Conservation (phyloP, 495 filamentous ascomycete genomes). For the Penicillium samsonianum region DNA sequence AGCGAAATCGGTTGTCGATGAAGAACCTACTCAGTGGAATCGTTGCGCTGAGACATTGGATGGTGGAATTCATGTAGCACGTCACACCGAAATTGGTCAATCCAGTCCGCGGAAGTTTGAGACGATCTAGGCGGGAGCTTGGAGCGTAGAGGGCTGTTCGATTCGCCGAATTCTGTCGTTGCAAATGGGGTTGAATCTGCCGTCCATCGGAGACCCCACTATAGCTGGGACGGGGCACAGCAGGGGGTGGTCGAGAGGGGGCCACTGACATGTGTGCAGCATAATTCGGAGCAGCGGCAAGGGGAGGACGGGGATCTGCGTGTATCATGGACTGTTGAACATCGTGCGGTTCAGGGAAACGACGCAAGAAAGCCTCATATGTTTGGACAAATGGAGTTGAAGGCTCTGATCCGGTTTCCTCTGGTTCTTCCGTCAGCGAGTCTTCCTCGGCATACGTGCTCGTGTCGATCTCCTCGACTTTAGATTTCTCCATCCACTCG, state of each 20-base stretch:
- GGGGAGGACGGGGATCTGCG: slow-evolving; percentile 30
- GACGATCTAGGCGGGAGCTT: slow-evolving; percentile 42
- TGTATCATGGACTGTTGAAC: slow-evolving; percentile 75
- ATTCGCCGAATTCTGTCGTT: slow-evolving; percentile 47
- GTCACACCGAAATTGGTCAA: slow-evolving; percentile 77
- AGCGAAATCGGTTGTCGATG: slow-evolving; percentile 55
- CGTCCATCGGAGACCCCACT: slow-evolving; percentile 78
- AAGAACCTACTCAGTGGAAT: slow-evolving; percentile 71
- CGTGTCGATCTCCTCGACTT: slow-evolving; percentile 53
- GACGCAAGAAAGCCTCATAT: slow-evolving; percentile 78
- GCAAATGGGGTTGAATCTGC: slow-evolving; percentile 53
- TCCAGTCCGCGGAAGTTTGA: slow-evolving; percentile 67
- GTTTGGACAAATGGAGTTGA: slow-evolving; percentile 51
- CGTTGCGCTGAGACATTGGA: slow-evolving; percentile 82
- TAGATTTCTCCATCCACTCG: slow-evolving; percentile 61
- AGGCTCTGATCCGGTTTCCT: slow-evolving; percentile 36
- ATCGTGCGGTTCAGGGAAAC: slow-evolving; percentile 71
- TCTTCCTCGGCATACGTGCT: slow-evolving; percentile 46
- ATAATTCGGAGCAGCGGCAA: slow-evolving; percentile 35
- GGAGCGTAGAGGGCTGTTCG: slow-evolving; percentile 50
- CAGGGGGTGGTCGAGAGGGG: slow-evolving; percentile 72
- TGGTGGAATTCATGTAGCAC: slow-evolving; percentile 88
- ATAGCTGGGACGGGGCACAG: slow-evolving; percentile 81
- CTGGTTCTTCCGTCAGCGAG: slow-evolving; percentile 38
- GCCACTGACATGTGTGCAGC: slow-evolving; percentile 45